Evolutionary conservation across 2,329 filamentous ascomycete species (phyloP).

Genomic region (Eutypella sp.): DNA sequence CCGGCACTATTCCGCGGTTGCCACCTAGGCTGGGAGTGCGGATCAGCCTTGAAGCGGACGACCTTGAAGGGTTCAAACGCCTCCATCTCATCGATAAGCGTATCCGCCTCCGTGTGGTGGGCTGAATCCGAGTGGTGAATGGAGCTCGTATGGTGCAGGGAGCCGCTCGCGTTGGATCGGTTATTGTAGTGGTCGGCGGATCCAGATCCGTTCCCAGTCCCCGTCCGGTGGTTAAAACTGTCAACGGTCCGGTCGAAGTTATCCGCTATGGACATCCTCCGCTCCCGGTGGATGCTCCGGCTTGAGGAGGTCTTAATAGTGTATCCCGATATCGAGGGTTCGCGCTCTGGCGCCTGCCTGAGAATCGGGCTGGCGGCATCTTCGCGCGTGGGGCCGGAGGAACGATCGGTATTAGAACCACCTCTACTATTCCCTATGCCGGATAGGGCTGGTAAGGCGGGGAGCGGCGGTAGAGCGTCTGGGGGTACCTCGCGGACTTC

Average conservation of each 20-base stretch:
- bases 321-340: slow-evolving; percentile 17
- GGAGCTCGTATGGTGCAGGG: slow-evolving; percentile 7
- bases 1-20: slow-evolving; percentile 41
- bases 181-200: not conserved
- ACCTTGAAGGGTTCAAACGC: slow-evolving; percentile 33
- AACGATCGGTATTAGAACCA: slow-evolving; percentile 15
- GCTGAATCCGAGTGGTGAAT: slow-evolving; percentile 11
- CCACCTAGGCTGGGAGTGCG: slow-evolving; percentile 46
- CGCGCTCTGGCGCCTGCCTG: slow-evolving; percentile 7
- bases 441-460: slow-evolving; percentile 4
- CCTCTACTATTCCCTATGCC: slow-evolving; percentile 5
- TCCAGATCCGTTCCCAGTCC: too few species aligned
- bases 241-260: too few species aligned
- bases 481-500: slow-evolving; percentile 14
- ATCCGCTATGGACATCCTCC: slow-evolving; percentile 12
- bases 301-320: slow-evolving; percentile 15
- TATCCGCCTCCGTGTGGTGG: slow-evolving; percentile 18
- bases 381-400: slow-evolving; percentile 4
- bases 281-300: slow-evolving; percentile 9
- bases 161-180: not conserved
- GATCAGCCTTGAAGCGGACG: slow-evolving; percentile 46
- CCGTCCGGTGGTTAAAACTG: too few species aligned
- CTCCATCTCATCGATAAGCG: slow-evolving; percentile 28
- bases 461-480: slow-evolving; percentile 7
- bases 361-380: not conserved